These are phyloP conservation scores for Dimocarpus longan DNA, from an alignment of 345 rosid genomes.

Conservation along the genomic window DNA sequence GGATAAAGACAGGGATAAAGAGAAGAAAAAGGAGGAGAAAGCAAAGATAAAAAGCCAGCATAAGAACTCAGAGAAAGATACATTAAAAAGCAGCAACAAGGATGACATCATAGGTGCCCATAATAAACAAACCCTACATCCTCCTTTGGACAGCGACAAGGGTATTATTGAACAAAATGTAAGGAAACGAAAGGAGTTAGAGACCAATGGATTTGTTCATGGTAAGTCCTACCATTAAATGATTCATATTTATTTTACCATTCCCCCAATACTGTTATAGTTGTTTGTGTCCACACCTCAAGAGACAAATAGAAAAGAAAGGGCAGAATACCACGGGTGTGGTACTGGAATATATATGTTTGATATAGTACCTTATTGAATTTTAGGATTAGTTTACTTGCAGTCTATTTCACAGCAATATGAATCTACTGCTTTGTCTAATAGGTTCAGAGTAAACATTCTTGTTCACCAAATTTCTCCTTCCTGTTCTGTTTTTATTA, in stretches of 20 bases:
- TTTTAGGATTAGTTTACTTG: not conserved
- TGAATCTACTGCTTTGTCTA: not conserved
- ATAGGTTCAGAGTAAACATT: not conserved
- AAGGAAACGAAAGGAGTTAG: slow-evolving; percentile 62
- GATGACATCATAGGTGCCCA: slow-evolving; percentile 25
- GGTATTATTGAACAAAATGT: slow-evolving; percentile 37
- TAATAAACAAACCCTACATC: slow-evolving; percentile 24
- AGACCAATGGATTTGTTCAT: slow-evolving; percentile 59
- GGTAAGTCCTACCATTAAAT: slow-evolving; percentile 50
- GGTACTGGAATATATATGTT: not conserved
- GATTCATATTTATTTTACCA: not conserved
- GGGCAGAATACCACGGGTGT: not conserved
- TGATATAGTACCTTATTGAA: not conserved
- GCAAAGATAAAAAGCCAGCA: slow-evolving; percentile 26
- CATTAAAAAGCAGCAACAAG: slow-evolving; percentile 32
- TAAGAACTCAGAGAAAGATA: slow-evolving; percentile 32
- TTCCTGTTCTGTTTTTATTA: slow-evolving; percentile 22
- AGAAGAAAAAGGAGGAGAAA: slow-evolving; percentile 34
- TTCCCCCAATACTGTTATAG: not conserved
- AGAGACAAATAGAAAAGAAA: too few relatives aligned
- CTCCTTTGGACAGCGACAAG: slow-evolving; percentile 30
- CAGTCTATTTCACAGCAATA: not conserved
- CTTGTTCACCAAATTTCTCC: slow-evolving; percentile 20
- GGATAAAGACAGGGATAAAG: slow-evolving; percentile 37
- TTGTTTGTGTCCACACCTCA: not conserved